These are phyloP conservation scores for Leccinum variicolor DNA, from an alignment of 768 basidiomycete genomes.

Conservation along the genomic window DNA sequence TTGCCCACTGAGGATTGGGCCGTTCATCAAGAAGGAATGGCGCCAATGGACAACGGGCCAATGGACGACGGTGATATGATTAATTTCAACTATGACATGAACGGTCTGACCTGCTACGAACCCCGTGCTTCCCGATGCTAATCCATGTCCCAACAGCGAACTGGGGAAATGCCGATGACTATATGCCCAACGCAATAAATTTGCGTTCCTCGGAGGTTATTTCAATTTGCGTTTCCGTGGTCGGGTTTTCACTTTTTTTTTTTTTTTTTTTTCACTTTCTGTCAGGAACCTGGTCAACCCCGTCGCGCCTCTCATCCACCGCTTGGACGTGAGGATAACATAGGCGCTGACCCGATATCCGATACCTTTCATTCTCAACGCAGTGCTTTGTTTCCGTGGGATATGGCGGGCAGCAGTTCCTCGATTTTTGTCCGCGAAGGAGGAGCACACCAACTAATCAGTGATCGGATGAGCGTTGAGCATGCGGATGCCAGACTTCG, in stretches of 20 bases:
- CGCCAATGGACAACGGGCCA: conserved; percentile 7
- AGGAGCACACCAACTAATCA: conserved; percentile 32
- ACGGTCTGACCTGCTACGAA: conserved; percentile 14
- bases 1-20: conserved; percentile 12
- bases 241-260: conserved; percentile 11
- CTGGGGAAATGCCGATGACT: conserved; percentile 19
- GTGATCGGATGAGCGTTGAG: conserved; percentile 48
- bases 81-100: conserved; percentile 24
- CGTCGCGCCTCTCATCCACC: conserved; percentile 62
- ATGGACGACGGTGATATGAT: conserved; percentile 12
- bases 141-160: conserved; percentile 19
- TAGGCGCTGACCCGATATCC: conserved; percentile 44
- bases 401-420: conserved; percentile 70
- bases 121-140: conserved; percentile 1
- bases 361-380: conserved; percentile 52
- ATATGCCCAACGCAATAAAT: conserved; percentile 17
- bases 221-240: not conserved
- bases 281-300: conserved; percentile 82
- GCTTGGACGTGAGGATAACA: conserved; percentile 47
- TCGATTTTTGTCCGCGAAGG: conserved; percentile 40
- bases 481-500: conserved; percentile 51
- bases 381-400: conserved; percentile 80
- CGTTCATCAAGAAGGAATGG: conserved; percentile 5
- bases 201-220: conserved; percentile 64
- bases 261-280: conserved; percentile 15